Evolutionary conservation across 331 rosid genomes (phyloP).

Genomic region (Pyrus hybrid): DNA sequence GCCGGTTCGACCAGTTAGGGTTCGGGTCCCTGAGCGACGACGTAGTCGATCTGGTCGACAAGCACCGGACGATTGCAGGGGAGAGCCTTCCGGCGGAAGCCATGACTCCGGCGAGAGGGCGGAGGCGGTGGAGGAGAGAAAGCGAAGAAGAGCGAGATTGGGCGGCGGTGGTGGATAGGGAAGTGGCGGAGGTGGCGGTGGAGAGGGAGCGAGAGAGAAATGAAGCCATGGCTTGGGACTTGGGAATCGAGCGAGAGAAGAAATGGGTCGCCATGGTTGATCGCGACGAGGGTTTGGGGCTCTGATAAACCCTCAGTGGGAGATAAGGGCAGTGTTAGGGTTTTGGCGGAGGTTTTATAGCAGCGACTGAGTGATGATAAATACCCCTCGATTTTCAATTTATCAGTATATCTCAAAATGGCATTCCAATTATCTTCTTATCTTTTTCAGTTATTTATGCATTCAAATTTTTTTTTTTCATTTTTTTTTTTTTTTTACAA

Average conservation of each 20-base stretch:
- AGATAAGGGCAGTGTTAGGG: not conserved
- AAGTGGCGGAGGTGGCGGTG: conserved; percentile 12
- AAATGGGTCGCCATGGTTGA: conserved; percentile 53
- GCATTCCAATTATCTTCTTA: not conserved
- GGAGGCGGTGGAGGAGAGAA: conserved; percentile 54
- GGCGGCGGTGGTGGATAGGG: not conserved
- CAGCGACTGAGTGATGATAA: not conserved
- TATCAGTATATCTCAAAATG: not conserved
- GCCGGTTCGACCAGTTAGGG: conserved; percentile 93
- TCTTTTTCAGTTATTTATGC: not conserved
- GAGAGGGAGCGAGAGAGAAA: conserved; percentile 41
- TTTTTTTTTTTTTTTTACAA: too few relatives aligned
- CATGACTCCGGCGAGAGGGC: conserved; percentile 41
- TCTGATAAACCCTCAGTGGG: conserved; percentile 30
- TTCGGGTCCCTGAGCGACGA: conserved; percentile 86
- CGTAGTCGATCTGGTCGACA: conserved; percentile 72
- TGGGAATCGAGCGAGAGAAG: conserved; percentile 53
- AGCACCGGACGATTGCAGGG: conserved; percentile 20
- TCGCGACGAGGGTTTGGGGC: not conserved
- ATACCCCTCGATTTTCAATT: not conserved
- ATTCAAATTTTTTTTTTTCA: too few relatives aligned
- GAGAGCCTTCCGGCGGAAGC: conserved; percentile 13
- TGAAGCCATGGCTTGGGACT: conserved; percentile 44
- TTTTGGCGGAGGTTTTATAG: conserved; percentile 1
- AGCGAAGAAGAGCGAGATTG: conserved; percentile 24